These are phyloP conservation scores for Cryphonectria nitschkei DNA, from an alignment of 2,329 filamentous ascomycete genomes.

Conservation along the genomic window DNA sequence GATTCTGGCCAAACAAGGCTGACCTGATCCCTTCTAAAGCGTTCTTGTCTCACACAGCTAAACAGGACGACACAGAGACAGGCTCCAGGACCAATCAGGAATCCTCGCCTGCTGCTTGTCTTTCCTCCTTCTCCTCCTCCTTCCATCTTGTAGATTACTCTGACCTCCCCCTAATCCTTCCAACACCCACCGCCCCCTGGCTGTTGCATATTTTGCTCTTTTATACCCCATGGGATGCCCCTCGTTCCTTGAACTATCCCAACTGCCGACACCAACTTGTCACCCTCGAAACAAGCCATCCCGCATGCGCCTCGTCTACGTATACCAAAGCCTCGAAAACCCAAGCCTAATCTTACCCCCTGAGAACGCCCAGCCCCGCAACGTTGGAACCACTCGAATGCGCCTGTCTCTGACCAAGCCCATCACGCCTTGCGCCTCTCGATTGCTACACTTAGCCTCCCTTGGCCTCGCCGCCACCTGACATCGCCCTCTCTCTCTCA, in stretches of 20 bases:
- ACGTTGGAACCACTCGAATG: not conserved
- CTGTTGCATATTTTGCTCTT: not conserved
- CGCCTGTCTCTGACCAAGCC: not conserved
- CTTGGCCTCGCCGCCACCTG: no score
- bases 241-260: not conserved
- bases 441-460: not conserved
- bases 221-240: not conserved
- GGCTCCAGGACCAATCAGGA: not conserved
- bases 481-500: not conserved
- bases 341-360: not conserved
- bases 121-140: not conserved
- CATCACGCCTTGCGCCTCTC: not conserved
- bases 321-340: not conserved
- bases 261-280: not conserved
- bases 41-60: not conserved
- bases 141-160: not conserved
- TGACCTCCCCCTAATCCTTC: not conserved
- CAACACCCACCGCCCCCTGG: not conserved
- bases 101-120: not conserved
- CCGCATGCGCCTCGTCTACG: not conserved
- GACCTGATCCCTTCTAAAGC: not conserved
- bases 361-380: not conserved
- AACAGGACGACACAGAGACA: not conserved
- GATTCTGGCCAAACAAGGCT: not conserved
- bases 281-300: not conserved